phyloP scores from a whole-genome alignment of 1,139 yeast species.

The Hemisphaericaspora lyxosophila region DNA sequence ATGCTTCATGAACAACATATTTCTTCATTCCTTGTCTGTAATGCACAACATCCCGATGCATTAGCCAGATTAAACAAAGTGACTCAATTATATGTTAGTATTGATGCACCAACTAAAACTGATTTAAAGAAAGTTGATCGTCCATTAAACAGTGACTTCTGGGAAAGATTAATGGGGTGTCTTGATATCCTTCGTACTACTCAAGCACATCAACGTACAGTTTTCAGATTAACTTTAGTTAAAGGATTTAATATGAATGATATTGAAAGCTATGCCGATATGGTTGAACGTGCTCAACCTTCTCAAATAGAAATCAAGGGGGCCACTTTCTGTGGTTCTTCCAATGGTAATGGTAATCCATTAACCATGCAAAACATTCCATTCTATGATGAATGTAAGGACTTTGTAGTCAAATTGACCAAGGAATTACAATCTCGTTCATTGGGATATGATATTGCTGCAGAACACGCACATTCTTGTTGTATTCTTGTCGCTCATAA shows the following conservation, averaged over 20 bases:
- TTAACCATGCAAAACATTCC: constrained; percentile 95
- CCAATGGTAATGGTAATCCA: constrained; percentile 78
- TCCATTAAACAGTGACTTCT: constrained; percentile 85
- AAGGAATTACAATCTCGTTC: constrained; percentile 62
- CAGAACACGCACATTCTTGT: constrained; percentile 95
- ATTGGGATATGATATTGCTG: constrained; percentile 76
- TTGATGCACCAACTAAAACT: constrained; percentile 84
- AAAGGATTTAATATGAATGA: constrained; percentile 90
- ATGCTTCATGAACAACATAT: constrained; percentile 78
- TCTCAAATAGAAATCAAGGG: constrained; percentile 92
- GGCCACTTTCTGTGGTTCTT: constrained; percentile 90
- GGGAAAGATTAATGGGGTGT: constrained; percentile 85
- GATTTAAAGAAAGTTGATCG: constrained; percentile 83
- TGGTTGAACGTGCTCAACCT: constrained; percentile 80
- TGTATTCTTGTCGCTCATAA: constrained; percentile 82
- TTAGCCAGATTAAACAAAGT: constrained; percentile 68
- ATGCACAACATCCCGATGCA: constrained; percentile 93
- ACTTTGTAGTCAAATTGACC: constrained; percentile 64
- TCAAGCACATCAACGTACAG: constrained; percentile 84
- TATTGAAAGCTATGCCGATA: constrained; percentile 81
- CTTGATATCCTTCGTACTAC: constrained; percentile 71
- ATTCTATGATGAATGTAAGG: constrained; percentile 84
- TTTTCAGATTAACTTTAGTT: constrained; percentile 84
- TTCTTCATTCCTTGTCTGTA: constrained; percentile 86
- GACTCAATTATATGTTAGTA: constrained; percentile 87